Percentiles rank a stretch among this genome's conserved stretches.
phyloP scores from a whole-genome alignment of 331 rosid genomes.

The Dryas integrifolia region DNA sequence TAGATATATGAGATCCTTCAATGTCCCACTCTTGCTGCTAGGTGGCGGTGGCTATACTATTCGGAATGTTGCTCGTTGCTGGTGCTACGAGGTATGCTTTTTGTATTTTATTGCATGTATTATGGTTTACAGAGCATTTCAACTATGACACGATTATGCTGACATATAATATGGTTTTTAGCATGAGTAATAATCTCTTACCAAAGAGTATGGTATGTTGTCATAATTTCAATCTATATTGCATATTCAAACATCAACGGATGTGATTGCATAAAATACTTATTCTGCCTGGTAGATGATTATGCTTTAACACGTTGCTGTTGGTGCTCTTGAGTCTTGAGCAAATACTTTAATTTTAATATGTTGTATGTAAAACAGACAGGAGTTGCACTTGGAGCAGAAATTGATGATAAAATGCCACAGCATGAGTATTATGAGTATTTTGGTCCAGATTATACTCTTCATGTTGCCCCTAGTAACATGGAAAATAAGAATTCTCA shows the following conservation, averaged over 20 bases:
- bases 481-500: slow-evolving; percentile 95
- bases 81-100: slow-evolving; percentile 86
- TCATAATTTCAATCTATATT: background rate
- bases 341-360: slow-evolving; percentile 10
- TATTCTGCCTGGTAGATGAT: background rate
- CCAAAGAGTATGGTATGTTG: background rate
- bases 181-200: background rate
- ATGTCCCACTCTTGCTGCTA: slow-evolving; percentile 83
- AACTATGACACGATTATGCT: background rate
- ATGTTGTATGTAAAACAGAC: slow-evolving; percentile 59
- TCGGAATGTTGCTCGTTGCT: slow-evolving; percentile 94
- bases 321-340: background rate
- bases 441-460: slow-evolving; percentile 95
- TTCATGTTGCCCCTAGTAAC: slow-evolving; percentile 98
- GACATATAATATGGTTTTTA: background rate
- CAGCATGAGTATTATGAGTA: slow-evolving; percentile 92
- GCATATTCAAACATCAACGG: background rate
- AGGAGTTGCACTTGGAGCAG: slow-evolving; percentile 96
- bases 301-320: background rate
- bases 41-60: slow-evolving; percentile 99
- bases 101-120: slow-evolving; percentile 21
- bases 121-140: background rate
- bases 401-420: slow-evolving; percentile 97
- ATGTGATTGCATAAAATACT: background rate
- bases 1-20: slow-evolving; percentile 89